phyloP scores from a whole-genome alignment of 2,329 filamentous ascomycete species.

The Fusarium marasasianum region DNA sequence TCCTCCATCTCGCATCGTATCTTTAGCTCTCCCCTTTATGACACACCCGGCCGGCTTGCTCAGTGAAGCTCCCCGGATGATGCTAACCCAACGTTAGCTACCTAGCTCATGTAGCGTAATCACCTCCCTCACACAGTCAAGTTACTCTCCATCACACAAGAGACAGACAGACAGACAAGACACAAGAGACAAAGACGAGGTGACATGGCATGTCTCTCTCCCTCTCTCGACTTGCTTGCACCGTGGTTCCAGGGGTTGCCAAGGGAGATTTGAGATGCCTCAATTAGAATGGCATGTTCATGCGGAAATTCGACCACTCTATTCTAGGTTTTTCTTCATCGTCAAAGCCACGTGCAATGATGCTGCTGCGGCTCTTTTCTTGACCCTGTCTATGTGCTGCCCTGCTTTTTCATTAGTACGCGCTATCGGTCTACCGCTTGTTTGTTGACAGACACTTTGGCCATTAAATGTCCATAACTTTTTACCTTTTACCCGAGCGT shows the following conservation, averaged over 20 bases:
- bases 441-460: conserved; percentile 16
- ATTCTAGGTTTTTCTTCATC: background rate
- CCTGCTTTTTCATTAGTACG: background rate
- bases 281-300: conserved; percentile 31
- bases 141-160: background rate
- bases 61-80: conserved; percentile 29
- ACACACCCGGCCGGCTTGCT: conserved; percentile 24
- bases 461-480: conserved; percentile 22
- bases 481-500: conserved; percentile 21
- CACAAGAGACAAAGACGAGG: background rate
- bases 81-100: conserved; percentile 14
- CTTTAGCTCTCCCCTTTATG: conserved; percentile 18
- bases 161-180: background rate
- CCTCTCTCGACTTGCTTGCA: background rate
- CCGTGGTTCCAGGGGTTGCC: conserved; percentile 15
- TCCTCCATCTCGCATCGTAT: conserved; percentile 9
- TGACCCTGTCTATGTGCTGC: background rate
- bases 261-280: conserved; percentile 31
- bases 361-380: conserved; percentile 35
- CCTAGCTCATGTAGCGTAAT: conserved; percentile 8
- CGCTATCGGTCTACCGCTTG: background rate
- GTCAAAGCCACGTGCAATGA: conserved; percentile 37
- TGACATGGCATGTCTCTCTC: conserved; percentile 25
- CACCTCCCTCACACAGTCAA: background rate
- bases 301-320: conserved; percentile 20